A percentile compares a stretch with the other conserved stretches of the same genome.
Evolutionary conservation across 371 early-diverging fungal genomes (phyloP).

Genomic region (Mucor indicus): DNA sequence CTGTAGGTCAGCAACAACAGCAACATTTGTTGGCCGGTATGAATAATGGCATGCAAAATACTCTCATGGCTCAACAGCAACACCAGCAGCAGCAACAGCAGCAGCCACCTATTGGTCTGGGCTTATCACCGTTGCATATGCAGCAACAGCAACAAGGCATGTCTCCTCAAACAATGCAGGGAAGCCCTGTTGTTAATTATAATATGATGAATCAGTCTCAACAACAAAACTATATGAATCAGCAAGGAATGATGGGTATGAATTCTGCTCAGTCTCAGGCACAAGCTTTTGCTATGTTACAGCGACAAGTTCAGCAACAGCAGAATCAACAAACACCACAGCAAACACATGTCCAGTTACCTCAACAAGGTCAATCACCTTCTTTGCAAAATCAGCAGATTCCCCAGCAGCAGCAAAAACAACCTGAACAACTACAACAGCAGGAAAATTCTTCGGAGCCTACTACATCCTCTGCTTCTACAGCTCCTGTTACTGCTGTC

Average conservation of each 20-base stretch:
- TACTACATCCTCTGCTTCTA: not conserved
- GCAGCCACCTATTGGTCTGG: slow-evolving; percentile 5
- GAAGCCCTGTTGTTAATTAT: not conserved
- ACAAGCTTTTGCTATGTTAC: slow-evolving; percentile 11
- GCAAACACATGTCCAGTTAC: slow-evolving; percentile 5
- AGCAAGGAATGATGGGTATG: no score
- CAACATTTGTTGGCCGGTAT: slow-evolving; percentile 15
- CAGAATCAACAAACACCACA: slow-evolving; percentile 13
- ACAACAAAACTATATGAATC: no score
- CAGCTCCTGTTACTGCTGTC: not conserved
- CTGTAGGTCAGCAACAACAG: slow-evolving; percentile 28
- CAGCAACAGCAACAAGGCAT: slow-evolving; percentile 12
- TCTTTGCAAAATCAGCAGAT: slow-evolving; percentile 1
- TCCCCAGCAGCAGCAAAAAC: slow-evolving; percentile 14
- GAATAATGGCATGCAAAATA: not conserved
- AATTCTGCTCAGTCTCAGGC: slow-evolving; percentile 19
- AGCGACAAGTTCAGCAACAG: slow-evolving; percentile 15
- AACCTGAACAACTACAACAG: slow-evolving; percentile 9
- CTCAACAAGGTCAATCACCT: slow-evolving; percentile 13
- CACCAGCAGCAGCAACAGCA: slow-evolving; percentile 8
- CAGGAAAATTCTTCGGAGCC: not conserved
- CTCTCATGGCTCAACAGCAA: slow-evolving; percentile 5
- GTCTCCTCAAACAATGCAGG: not conserved
- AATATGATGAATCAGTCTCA: no score
- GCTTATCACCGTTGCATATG: slow-evolving; percentile 8